phyloP scores from a whole-genome alignment of 148 eudicot species.

The Rhododendron henanense region DNA sequence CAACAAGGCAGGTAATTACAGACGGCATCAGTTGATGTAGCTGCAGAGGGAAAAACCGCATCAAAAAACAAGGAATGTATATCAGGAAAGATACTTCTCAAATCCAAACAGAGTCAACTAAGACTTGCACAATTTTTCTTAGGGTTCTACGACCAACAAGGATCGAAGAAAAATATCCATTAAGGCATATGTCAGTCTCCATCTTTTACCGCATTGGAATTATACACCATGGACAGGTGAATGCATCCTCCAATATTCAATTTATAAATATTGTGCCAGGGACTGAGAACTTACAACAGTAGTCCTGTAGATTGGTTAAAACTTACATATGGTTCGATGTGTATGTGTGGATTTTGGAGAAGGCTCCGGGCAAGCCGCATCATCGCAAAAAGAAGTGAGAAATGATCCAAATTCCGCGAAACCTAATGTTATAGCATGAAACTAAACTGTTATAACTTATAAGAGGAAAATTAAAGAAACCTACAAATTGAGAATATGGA shows the following conservation, averaged over 20 bases:
- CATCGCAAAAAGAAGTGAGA: conserved; percentile 57
- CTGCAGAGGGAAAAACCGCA: conserved; percentile 28
- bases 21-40: conserved; percentile 80
- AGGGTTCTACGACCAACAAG: not conserved
- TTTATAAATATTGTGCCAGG: not conserved
- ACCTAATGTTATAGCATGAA: conserved; percentile 38
- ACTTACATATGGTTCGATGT: conserved; percentile 71
- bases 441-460: not conserved
- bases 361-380: conserved; percentile 75
- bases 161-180: not conserved
- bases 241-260: not conserved
- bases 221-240: not conserved
- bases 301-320: not conserved
- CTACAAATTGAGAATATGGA: not conserved
- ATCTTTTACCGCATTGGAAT: not conserved
- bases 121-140: not conserved
- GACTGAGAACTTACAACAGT: not conserved
- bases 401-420: conserved; percentile 61
- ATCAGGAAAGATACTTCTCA: not conserved
- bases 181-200: not conserved
- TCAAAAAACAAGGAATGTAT: not conserved
- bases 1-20: conserved; percentile 69
- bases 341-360: conserved; percentile 70
- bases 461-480: not conserved
- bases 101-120: not conserved